Evolutionary conservation across 495 filamentous ascomycete species (phyloP).

Genomic region (Thozetella sp.): DNA sequence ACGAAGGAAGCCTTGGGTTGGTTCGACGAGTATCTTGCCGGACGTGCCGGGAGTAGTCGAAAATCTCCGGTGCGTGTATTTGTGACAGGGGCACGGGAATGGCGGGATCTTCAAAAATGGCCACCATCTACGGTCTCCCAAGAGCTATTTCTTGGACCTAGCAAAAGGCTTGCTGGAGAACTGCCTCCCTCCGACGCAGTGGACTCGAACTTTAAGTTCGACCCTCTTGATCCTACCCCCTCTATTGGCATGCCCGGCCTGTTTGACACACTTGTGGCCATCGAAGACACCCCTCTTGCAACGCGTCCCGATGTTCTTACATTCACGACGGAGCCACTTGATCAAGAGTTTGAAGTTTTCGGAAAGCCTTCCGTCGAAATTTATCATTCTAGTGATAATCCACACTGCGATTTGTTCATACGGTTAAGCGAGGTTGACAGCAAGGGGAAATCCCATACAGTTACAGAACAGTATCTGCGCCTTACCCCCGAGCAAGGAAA

Average conservation of each 20-base stretch:
- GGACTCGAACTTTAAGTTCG: slow-evolving; percentile 22
- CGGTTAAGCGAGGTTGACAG: slow-evolving; percentile 28
- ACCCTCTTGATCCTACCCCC: slow-evolving; percentile 28
- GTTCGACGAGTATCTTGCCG: slow-evolving; percentile 12
- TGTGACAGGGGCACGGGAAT: slow-evolving; percentile 12
- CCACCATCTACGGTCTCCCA: slow-evolving; percentile 8
- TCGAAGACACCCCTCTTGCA: slow-evolving; percentile 22
- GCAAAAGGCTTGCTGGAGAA: slow-evolving; percentile 7
- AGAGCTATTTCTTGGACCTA: slow-evolving; percentile 18
- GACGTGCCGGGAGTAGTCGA: not conserved
- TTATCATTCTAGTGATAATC: slow-evolving; percentile 21
- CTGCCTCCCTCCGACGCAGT: slow-evolving; percentile 15
- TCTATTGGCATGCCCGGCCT: slow-evolving; percentile 12
- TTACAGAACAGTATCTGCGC: slow-evolving; percentile 15
- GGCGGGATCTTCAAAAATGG: slow-evolving; percentile 10
- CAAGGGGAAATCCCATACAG: slow-evolving; percentile 24
- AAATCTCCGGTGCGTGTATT: slow-evolving; percentile 6
- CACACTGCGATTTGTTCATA: slow-evolving; percentile 28
- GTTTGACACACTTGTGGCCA: not conserved
- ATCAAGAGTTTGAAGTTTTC: slow-evolving; percentile 22
- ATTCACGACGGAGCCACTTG: slow-evolving; percentile 26
- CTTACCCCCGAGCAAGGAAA: not conserved
- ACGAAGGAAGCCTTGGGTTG: slow-evolving; percentile 4
- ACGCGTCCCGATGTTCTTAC: slow-evolving; percentile 23
- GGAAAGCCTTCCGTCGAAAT: slow-evolving; percentile 21